phyloP scores from a whole-genome alignment of 331 rosid genomes.

The Erythrophleum ivorense region DNA sequence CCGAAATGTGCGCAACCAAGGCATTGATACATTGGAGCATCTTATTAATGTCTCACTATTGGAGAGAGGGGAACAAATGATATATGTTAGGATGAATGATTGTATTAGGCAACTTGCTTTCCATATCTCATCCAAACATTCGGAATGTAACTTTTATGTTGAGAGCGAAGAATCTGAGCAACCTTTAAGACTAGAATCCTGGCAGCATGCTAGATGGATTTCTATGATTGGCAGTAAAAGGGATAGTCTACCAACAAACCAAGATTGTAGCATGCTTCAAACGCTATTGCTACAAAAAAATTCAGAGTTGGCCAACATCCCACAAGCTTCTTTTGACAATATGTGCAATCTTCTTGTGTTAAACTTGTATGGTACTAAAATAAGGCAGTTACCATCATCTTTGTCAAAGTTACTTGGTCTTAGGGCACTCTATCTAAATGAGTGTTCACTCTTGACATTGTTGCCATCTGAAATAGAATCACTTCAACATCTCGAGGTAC shows the following conservation, averaged over 20 bases:
- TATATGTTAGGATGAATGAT: slow-evolving; percentile 16
- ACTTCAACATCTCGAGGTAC: not conserved
- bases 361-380: not conserved
- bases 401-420: not conserved
- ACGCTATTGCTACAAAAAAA: not conserved
- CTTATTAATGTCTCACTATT: not conserved
- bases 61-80: slow-evolving; percentile 12
- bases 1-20: not conserved
- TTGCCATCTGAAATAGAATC: not conserved
- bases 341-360: slow-evolving; percentile 11
- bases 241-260: not conserved
- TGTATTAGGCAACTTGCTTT: not conserved
- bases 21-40: not conserved
- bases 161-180: not conserved
- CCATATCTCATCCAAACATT: not conserved
- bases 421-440: slow-evolving; percentile 14
- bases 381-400: not conserved
- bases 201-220: not conserved
- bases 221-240: slow-evolving; percentile 2
- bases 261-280: not conserved
- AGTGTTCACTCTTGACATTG: not conserved
- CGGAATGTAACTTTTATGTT: not conserved
- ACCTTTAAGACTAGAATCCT: not conserved
- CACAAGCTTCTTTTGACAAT: not conserved
- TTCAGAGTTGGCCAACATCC: not conserved